Percentiles rank a stretch among this genome's conserved stretches.
Conservation (phyloP, 1,139 yeast species). For the Sugiyamaella xylanicola region DNA sequence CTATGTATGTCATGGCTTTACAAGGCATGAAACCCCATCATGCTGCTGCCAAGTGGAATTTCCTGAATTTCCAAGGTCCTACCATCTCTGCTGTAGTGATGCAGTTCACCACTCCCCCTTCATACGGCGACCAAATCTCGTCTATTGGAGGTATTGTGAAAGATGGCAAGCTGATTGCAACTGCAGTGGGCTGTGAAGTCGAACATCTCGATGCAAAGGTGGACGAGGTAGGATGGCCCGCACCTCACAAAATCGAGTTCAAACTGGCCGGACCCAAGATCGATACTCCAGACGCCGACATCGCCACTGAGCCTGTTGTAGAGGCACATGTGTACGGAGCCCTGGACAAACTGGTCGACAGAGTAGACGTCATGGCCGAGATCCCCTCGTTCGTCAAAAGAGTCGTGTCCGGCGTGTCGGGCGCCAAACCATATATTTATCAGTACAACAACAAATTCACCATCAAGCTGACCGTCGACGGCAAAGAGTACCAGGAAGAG, state of each 20-base stretch:
- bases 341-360: slow-evolving; percentile 66
- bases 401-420: slow-evolving; percentile 92
- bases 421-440: slow-evolving; percentile 92
- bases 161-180: slow-evolving; percentile 63
- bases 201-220: slow-evolving; percentile 59
- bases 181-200: slow-evolving; percentile 67
- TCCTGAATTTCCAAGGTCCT: slow-evolving; percentile 82
- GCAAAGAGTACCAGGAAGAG: slow-evolving; percentile 50
- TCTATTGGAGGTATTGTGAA: slow-evolving; percentile 73
- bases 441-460: slow-evolving; percentile 66
- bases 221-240: slow-evolving; percentile 90
- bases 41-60: slow-evolving; percentile 97
- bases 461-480: slow-evolving; percentile 38
- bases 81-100: slow-evolving; percentile 75
- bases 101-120: slow-evolving; percentile 94
- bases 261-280: slow-evolving; percentile 54
- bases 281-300: slow-evolving; percentile 46
- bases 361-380: slow-evolving; percentile 98
- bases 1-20: slow-evolving; percentile 95
- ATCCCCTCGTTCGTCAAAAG: slow-evolving; percentile 92
- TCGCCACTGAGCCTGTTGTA: slow-evolving; percentile 42
- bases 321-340: slow-evolving; percentile 40
- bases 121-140: slow-evolving; percentile 82
- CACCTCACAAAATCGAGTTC: slow-evolving; percentile 70
- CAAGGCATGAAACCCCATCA: slow-evolving; percentile 99